Evolutionary conservation across 352 stramenopile genomes (phyloP), one percentile per base, ranked within the genome.

Genomic region (Globisporangium emineosum): DNA sequence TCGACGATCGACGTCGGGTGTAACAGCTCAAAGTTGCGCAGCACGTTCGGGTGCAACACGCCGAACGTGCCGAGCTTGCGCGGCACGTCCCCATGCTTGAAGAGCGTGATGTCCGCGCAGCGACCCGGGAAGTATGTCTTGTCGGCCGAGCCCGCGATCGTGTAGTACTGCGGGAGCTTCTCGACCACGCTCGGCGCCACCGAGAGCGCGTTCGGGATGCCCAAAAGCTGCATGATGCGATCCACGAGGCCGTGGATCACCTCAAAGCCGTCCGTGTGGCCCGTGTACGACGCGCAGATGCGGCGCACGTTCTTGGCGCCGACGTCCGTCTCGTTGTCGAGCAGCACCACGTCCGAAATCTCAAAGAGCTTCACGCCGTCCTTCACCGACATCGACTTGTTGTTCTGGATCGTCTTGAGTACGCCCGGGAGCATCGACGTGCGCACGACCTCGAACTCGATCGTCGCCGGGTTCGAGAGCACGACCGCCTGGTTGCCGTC

Each of bases 171-270:
- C 57, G 90, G 81, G 51, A 94, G 83, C 40, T 47, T 47, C 40
- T 47, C 40, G 7, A 56, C 75, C 69, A 19, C 69, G 62, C 19
- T 91, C 81, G 35, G 76, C 71, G 45, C 83, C 47, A 86, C 65
- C 76, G 85, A 68, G 30, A 93, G 65, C 60, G 78, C 63, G 29
- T 72, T 92, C 49, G 79, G 83, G 40, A 99, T 91, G 66, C 98
- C 97, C 42, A 98, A 87, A 29, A 99, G 77, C 69, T 97, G 93
- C 96, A 99, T 99, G 73, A 99, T 93, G 49, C 97, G 89, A 81
- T 99, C 97, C 45, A 99, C 93, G 29, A 99, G 88, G 45, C 98
- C 98, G 79, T 99, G 98, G 62, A 99, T 99, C 23, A 99, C 95
- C 76, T 99, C 98, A 71, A 99, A 99, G 53, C 97, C 97, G 45